Percentiles rank a stretch among this genome's conserved stretches.
Conservation (phyloP, 2,329 filamentous ascomycete genomes). For the Penicillium sp. region DNA sequence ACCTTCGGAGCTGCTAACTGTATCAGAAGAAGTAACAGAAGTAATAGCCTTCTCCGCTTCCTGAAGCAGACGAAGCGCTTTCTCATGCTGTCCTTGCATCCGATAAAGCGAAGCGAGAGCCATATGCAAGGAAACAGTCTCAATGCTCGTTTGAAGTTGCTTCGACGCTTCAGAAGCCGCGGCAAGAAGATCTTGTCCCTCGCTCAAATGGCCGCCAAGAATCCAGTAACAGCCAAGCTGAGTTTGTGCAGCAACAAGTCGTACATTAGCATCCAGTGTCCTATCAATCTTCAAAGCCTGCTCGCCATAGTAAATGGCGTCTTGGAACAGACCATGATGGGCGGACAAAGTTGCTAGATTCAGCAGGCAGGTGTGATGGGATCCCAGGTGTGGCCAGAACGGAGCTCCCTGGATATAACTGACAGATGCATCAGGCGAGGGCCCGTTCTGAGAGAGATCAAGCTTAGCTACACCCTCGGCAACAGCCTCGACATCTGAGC, state of each 20-base stretch:
- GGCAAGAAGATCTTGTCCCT: conserved; percentile 62
- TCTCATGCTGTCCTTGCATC: conserved; percentile 53
- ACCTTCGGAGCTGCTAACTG: conserved; percentile 37
- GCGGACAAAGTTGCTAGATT: conserved; percentile 80
- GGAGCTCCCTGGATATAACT: conserved; percentile 64
- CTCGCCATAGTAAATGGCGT: conserved; percentile 86
- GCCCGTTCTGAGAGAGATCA: conserved; percentile 44
- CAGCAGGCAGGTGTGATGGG: conserved; percentile 72
- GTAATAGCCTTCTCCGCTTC: conserved; percentile 54
- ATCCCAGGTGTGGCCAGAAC: conserved; percentile 80
- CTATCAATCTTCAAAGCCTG: conserved; percentile 79
- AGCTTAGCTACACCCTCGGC: conserved; percentile 49
- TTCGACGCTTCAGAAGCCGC: conserved; percentile 64
- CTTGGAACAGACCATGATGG: conserved; percentile 83
- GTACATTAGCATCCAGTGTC: conserved; percentile 67
- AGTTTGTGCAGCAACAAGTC: conserved; percentile 55
- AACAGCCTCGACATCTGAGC: conserved; percentile 44
- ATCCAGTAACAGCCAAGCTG: conserved; percentile 57
- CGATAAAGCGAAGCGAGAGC: conserved; percentile 55
- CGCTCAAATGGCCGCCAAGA: conserved; percentile 56
- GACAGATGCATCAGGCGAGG: conserved; percentile 48
- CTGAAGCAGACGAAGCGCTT: conserved; percentile 58
- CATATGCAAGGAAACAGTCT: conserved; percentile 57
- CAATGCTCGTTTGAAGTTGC: conserved; percentile 57
- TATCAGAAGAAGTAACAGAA: conserved; percentile 46